These are phyloP conservation scores for Berkeleyomyces rouxiae DNA, from an alignment of 2,329 filamentous ascomycete genomes.

Conservation along the genomic window DNA sequence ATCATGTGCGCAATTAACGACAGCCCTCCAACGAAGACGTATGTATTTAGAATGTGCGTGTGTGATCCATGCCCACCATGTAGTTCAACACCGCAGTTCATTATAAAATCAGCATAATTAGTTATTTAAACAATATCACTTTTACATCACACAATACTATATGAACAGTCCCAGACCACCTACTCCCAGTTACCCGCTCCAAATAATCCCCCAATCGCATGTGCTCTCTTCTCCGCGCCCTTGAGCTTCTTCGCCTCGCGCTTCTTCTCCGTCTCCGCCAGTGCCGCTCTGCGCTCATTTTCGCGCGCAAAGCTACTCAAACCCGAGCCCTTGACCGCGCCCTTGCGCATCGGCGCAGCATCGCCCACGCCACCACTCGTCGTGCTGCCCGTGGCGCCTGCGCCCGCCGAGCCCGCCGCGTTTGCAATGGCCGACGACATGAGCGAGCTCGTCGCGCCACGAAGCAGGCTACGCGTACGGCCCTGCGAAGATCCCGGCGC, in stretches of 20 bases:
- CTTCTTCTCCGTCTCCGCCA: constrained; percentile 40
- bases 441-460: constrained; percentile 50
- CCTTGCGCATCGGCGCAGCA: constrained; percentile 40
- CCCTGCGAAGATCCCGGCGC: constrained; percentile 35
- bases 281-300: constrained; percentile 36
- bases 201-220: constrained; percentile 41
- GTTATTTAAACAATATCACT: neutral
- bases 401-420: constrained; percentile 9
- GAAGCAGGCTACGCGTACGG: constrained; percentile 44
- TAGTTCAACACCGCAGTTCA: neutral
- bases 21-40: constrained; percentile 49
- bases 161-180: constrained; percentile 1
- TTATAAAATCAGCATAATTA: neutral
- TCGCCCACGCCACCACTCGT: constrained; percentile 22
- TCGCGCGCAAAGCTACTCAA: constrained; percentile 44
- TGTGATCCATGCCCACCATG: constrained; percentile 17
- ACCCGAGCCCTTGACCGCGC: constrained; percentile 41
- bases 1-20: neutral
- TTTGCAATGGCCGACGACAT: constrained; percentile 23
- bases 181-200: constrained; percentile 38
- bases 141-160: neutral
- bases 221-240: constrained; percentile 39
- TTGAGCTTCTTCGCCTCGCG: constrained; percentile 41
- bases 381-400: constrained; percentile 6
- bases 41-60: constrained; percentile 31